phyloP scores from a whole-genome alignment of 1,284 basidiomycete species.

The Sutorius eximius region DNA sequence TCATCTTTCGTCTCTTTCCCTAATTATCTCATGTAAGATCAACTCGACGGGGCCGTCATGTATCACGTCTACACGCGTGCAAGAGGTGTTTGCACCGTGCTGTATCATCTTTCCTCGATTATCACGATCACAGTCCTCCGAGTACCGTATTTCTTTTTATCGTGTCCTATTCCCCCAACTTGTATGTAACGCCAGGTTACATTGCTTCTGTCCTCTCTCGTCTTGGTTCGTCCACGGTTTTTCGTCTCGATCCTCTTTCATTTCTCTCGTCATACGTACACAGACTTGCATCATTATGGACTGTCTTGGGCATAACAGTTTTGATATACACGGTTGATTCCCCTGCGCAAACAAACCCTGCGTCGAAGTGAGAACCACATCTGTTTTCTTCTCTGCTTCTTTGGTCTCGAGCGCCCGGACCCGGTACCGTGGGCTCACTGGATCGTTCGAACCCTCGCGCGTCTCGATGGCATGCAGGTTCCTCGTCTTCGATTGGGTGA shows the following conservation, averaged over 20 bases:
- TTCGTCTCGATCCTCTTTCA: not conserved
- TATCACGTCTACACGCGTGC: not conserved
- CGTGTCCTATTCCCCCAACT: not conserved
- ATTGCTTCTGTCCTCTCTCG: not conserved
- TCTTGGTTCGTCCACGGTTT: not conserved
- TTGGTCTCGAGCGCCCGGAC: no score
- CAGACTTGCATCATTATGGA: not conserved
- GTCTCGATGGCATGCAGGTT: no score
- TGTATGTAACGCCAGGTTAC: not conserved
- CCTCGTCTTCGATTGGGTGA: no score
- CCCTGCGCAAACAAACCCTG: no score
- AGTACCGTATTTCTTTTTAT: not conserved
- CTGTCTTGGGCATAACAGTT: not conserved
- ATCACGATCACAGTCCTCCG: not conserved
- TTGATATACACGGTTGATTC: not conserved
- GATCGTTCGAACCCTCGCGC: no score
- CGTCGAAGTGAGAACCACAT: no score
- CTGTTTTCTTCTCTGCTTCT: no score
- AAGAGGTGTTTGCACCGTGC: not conserved
- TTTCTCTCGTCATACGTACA: not conserved
- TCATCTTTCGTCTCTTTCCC: not conserved
- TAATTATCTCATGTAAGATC: conserved; percentile 1
- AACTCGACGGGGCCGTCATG: not conserved
- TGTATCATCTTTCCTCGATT: conserved; percentile 1
- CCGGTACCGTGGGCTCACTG: no score